Base-by-base conservation (phyloP, 768 basidiomycete species). In the Lentinula boryana region DNA sequence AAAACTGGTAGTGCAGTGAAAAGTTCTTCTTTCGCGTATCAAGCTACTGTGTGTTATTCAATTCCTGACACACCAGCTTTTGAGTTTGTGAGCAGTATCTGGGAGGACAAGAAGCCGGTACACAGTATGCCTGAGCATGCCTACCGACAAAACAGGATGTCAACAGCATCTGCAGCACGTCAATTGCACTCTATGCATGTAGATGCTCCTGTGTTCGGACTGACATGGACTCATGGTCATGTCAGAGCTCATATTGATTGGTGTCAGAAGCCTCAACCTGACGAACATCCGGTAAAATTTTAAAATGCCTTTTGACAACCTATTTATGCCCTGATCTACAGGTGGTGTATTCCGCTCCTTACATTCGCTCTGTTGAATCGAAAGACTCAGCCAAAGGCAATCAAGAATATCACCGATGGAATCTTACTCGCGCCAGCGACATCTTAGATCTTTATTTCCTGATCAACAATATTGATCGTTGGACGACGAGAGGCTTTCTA, bases 41-140 rank as follows among this genome's bases (percentile, higher is more conserved):
- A 85, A 65, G 76, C 74, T 32, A 84, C 82, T 0, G 78, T 81
- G 1, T 78, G 80, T 58, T 72, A 72, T 13, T 76, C 76, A 52
- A 74, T 81, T 10, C 80, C 83, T 0, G 78, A 78, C 35, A 71
- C 68, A 52, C 72, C 77, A 1, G 73, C 76, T 9, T 83, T 84
- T 64, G 82, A 84, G 68, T 82, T 84, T 61, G 74, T 72, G 13
- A 81, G 84, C 64, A 77, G 78, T 59, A 70, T 84, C 54, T 84
- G 80, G 80, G 82, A 85, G 64, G 83, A 85, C 70, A 85, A 85
- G 74, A 85, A 84, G 59, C 79, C 81, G 0, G 70, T 75, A 10
- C 79, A 83, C 49, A 65, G 72, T 4, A 67, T 80, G 63, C 73
- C 81, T 2, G 81, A 80, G 49, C 78, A 80, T 60, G 84, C 84